Evolutionary conservation across 2,329 filamentous ascomycete species (phyloP), one percentile per base, ranked within the genome.

Genomic region (Knufia petricola): DNA sequence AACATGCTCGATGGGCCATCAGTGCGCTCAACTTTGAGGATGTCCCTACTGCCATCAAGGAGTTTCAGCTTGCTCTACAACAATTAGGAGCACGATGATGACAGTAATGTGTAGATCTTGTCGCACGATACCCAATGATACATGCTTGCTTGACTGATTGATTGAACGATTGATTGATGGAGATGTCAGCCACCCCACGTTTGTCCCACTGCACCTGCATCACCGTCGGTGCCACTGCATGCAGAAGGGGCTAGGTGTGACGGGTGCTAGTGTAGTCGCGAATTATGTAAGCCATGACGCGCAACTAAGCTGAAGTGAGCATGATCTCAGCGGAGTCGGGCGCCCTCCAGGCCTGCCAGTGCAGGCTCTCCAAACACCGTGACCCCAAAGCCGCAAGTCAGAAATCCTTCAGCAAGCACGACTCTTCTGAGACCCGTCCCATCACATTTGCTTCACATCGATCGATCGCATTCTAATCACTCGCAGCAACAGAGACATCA

Each of bases 11-110:
- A 60, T 98, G 87, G 87, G 92, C 92, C 0, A 94, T 96, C 36
- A 95, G 89, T 9, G 92, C 92, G 0, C 69, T 98, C 41, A 95
- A 95, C 60, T 98, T 98, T 66, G 92, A 98, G 58, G 92, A 98
- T 63, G 85, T 94, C 1, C 75, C 82, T 1, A 98, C 92, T 0
- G 92, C 92, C 0, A 82, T 96, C 3, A 82, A 82, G 60, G 89
- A 98, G 62, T 65, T 98, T 53, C 78, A 79, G 46, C 80, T 78
- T 51, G 92, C 92, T 2, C 68, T 98, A 53, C 71, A 77, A 49
- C 69, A 73, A 15, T 68, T 95, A 42, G 87, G 87, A 1, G 84
- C 80, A 10, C 69, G 69, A 31, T 82, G 60, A 66, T 26, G n/a
- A 13, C 20, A 32, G 20, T 37, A 44, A 32, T 21, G n/a, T 12